phyloP scores from a whole-genome alignment of 148 eudicot genomes.

The Fagopyrum tataricum region DNA sequence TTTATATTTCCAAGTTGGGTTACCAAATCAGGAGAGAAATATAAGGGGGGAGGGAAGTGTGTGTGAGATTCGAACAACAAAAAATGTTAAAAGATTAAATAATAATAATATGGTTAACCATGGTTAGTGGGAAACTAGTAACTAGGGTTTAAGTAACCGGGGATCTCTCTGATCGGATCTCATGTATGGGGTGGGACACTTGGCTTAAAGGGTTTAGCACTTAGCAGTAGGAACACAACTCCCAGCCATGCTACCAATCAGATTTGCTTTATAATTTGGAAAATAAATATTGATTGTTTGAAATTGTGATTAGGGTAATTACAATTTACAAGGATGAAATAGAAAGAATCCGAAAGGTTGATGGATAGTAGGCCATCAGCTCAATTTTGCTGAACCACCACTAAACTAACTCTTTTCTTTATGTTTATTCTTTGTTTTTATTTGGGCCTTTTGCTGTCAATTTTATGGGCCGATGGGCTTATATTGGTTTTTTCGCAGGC shows the following conservation, averaged over 20 bases:
- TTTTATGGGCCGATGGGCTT: background rate
- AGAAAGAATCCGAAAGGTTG: slow-evolving; percentile 4
- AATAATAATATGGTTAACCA: background rate
- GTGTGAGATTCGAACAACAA: background rate
- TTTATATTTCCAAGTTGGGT: slow-evolving; percentile 1
- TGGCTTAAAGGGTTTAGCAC: slow-evolving; percentile 4
- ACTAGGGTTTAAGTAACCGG: background rate
- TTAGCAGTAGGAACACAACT: slow-evolving; percentile 7
- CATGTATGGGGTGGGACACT: slow-evolving; percentile 2
- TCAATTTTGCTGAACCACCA: slow-evolving; percentile 11
- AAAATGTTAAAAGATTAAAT: background rate
- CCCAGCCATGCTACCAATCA: slow-evolving; percentile 14
- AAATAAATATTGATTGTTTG: no score
- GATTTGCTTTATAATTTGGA: background rate
- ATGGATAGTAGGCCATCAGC: slow-evolving; percentile 10
- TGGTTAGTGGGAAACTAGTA: background rate
- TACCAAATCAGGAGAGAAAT: background rate
- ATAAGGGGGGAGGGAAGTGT: background rate
- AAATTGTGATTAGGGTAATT: background rate
- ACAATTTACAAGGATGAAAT: background rate
- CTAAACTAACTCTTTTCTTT: slow-evolving; percentile 5
- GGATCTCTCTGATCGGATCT: no score
- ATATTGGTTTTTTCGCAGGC: no score
- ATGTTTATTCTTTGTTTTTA: background rate
- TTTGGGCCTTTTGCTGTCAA: background rate